phyloP scores from a whole-genome alignment of 768 basidiomycete genomes.

The Pulveroboletus sp. region DNA sequence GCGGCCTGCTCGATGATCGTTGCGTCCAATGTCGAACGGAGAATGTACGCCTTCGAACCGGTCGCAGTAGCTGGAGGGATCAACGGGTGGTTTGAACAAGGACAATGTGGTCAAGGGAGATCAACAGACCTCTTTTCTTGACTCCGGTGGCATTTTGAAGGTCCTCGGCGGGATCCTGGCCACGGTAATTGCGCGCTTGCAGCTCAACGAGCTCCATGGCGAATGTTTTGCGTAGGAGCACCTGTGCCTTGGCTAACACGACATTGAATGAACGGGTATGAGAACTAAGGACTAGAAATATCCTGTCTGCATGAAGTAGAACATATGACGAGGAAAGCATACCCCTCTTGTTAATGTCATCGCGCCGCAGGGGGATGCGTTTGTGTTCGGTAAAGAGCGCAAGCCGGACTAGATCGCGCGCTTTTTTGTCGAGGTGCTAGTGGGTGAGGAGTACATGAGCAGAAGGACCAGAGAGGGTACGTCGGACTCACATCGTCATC shows the following conservation, averaged over 20 bases:
- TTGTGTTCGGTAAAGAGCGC: slow-evolving; percentile 79
- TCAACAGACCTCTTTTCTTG: slow-evolving; percentile 58
- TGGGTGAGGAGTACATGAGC: neutral
- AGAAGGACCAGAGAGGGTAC: neutral
- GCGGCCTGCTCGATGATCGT: slow-evolving; percentile 59
- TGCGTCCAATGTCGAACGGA: slow-evolving; percentile 68
- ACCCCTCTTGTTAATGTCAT: slow-evolving; percentile 90
- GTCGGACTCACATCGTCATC: slow-evolving; percentile 15
- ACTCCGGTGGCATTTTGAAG: slow-evolving; percentile 48
- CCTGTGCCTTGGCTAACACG: slow-evolving; percentile 62
- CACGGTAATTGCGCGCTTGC: slow-evolving; percentile 48
- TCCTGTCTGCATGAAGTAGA: neutral
- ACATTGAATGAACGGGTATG: slow-evolving; percentile 55
- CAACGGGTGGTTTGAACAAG: neutral
- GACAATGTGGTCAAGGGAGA: neutral
- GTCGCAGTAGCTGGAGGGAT: slow-evolving; percentile 37
- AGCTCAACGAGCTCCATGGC: slow-evolving; percentile 86
- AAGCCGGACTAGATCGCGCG: slow-evolving; percentile 68
- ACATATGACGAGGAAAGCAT: neutral
- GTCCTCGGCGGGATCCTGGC: slow-evolving; percentile 37
- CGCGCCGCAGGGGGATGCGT: slow-evolving; percentile 59
- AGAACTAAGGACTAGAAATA: slow-evolving; percentile 41
- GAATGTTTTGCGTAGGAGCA: slow-evolving; percentile 57
- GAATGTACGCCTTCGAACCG: slow-evolving; percentile 76
- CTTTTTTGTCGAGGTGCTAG: slow-evolving; percentile 65